phyloP scores from a whole-genome alignment of 805 yeast genomes.

The Naumovozyma baii region DNA sequence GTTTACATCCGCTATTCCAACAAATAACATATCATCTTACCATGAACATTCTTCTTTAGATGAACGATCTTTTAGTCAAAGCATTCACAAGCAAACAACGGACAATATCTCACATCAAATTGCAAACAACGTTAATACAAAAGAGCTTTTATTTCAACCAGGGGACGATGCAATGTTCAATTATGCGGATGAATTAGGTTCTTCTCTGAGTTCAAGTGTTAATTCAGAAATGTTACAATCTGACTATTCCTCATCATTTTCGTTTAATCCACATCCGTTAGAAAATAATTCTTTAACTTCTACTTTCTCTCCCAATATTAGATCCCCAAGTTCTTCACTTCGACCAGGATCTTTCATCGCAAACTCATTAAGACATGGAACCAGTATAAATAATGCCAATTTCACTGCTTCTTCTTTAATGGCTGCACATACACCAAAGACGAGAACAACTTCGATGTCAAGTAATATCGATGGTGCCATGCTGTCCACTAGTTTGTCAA shows the following conservation, averaged over 20 bases:
- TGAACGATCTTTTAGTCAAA: background rate
- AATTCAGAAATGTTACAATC: slow-evolving; percentile 20
- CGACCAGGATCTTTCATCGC: slow-evolving; percentile 25
- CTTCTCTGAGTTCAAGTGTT: slow-evolving; percentile 26
- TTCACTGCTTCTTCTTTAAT: slow-evolving; percentile 6
- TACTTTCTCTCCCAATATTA: slow-evolving; percentile 5
- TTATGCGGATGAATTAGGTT: slow-evolving; percentile 22
- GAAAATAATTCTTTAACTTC: slow-evolving; percentile 9
- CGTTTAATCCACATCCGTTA: slow-evolving; percentile 18
- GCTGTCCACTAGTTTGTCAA: slow-evolving; percentile 13
- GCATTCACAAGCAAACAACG: background rate
- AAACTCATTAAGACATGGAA: slow-evolving; percentile 20
- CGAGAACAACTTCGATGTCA: slow-evolving; percentile 26
- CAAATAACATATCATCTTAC: background rate
- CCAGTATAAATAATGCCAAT: slow-evolving; percentile 12
- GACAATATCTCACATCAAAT: background rate
- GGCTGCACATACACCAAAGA: slow-evolving; percentile 15
- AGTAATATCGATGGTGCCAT: slow-evolving; percentile 1
- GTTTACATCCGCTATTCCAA: slow-evolving; percentile 6
- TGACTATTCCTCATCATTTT: slow-evolving; percentile 20
- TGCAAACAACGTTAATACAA: background rate
- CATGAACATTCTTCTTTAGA: background rate
- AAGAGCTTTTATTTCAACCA: slow-evolving; percentile 2
- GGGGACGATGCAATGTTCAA: slow-evolving; percentile 16
- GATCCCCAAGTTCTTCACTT: slow-evolving; percentile 27